Evolutionary conservation across 352 stramenopile species (phyloP).

Genomic region (Thalassiosira exigua): DNA sequence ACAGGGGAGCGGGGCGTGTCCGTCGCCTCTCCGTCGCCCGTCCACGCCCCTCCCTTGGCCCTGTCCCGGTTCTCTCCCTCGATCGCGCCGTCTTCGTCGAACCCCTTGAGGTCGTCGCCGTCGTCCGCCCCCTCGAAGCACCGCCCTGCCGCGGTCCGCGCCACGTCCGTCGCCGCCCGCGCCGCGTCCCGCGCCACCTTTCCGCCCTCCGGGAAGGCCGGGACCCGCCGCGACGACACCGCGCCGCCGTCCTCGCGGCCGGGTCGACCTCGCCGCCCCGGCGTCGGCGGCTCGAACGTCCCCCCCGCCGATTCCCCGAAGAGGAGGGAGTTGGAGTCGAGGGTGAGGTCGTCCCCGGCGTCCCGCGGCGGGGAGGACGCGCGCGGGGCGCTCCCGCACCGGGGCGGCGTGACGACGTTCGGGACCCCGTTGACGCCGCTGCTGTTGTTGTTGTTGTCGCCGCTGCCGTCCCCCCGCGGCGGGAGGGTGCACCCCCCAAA

Average conservation of each 20-base stretch:
- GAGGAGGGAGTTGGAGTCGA: slow-evolving; percentile 51
- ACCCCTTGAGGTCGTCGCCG: no score
- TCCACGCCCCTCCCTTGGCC: no score
- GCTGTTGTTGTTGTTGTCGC: not conserved
- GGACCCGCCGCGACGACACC: not conserved
- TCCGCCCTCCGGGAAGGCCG: not conserved
- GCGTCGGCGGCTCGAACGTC: slow-evolving; percentile 36
- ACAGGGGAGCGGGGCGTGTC: no score
- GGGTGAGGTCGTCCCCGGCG: slow-evolving; percentile 48
- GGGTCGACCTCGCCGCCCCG: no score
- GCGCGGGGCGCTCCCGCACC: slow-evolving; percentile 19
- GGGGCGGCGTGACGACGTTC: not conserved
- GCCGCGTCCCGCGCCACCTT: not conserved
- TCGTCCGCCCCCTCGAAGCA: slow-evolving; percentile 38
- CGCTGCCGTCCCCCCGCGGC: slow-evolving; percentile 13
- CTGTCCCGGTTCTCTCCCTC: no score
- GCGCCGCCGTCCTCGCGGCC: not conserved
- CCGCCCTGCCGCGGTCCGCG: slow-evolving; percentile 20
- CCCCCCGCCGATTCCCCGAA: slow-evolving; percentile 47
- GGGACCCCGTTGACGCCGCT: not conserved
- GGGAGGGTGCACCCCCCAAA: slow-evolving; percentile 52
- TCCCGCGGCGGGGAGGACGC: not conserved
- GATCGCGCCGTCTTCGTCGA: no score
- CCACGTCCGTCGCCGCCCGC: not conserved
- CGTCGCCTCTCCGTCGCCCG: no score